phyloP scores from a whole-genome alignment of 768 basidiomycete species.

The Dioszegia crocea region DNA sequence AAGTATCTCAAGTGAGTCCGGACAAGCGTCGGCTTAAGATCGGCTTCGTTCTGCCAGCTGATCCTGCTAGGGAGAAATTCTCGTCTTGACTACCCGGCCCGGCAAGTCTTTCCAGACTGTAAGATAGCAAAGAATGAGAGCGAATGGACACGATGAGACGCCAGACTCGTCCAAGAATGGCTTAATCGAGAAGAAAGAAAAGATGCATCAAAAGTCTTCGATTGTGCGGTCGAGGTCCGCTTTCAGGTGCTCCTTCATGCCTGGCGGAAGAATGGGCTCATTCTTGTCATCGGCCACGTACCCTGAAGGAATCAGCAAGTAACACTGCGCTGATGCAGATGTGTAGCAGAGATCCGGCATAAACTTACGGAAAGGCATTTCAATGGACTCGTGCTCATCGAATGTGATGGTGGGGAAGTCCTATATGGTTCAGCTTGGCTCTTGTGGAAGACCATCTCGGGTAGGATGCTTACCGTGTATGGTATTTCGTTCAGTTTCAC shows the following conservation, averaged over 20 bases:
- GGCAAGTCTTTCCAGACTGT: background rate
- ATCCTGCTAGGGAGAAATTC: slow-evolving; percentile 13
- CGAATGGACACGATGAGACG: too few species aligned
- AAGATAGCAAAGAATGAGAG: background rate
- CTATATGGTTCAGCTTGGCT: slow-evolving; percentile 51
- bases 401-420: slow-evolving; percentile 87
- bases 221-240: slow-evolving; percentile 83
- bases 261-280: slow-evolving; percentile 74
- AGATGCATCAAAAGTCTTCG: slow-evolving; percentile 52
- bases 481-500: slow-evolving; percentile 65
- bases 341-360: background rate
- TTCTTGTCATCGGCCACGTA: slow-evolving; percentile 55
- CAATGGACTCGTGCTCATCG: slow-evolving; percentile 80
- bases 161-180: too few species aligned
- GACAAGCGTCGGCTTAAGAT: too few species aligned
- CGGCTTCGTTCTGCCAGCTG: too few species aligned
- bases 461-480: slow-evolving; percentile 33
- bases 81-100: slow-evolving; percentile 2
- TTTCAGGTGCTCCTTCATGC: slow-evolving; percentile 80
- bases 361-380: slow-evolving; percentile 91
- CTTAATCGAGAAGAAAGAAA: too few species aligned
- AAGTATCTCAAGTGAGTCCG: slow-evolving; percentile 59
- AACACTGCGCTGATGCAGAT: background rate
- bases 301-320: slow-evolving; percentile 49
- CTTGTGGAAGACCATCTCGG: too few species aligned